These are phyloP conservation scores for Macaranga tanarius DNA, from an alignment of 441 rosid genomes.

Conservation along the genomic window DNA sequence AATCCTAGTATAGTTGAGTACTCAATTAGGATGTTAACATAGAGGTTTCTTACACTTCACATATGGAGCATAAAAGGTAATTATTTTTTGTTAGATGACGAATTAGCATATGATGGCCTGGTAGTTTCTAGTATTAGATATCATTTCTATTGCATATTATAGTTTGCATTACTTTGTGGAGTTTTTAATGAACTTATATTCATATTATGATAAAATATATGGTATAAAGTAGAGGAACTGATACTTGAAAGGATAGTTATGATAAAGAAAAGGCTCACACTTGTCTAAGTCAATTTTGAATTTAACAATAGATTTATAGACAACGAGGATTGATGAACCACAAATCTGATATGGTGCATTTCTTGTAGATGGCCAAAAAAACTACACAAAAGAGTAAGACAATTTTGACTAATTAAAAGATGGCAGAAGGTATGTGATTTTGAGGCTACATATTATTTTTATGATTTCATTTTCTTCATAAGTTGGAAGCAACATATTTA, in stretches of 20 bases:
- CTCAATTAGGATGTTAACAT: background rate
- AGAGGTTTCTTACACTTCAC: background rate
- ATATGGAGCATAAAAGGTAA: background rate
- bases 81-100: background rate
- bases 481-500: constrained; percentile 18
- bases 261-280: background rate
- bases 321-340: constrained; percentile 12
- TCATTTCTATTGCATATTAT: background rate
- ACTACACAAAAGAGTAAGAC: constrained; percentile 88
- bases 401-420: constrained; percentile 85
- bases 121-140: background rate
- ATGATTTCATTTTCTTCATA: constrained; percentile 9
- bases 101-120: background rate
- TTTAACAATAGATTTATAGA: constrained; percentile 8
- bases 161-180: background rate
- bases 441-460: constrained; percentile 8
- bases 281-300: background rate
- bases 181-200: constrained; percentile 1
- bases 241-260: constrained; percentile 7
- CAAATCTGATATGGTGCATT: constrained; percentile 16
- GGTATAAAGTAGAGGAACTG: background rate
- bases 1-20: background rate
- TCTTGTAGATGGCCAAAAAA: constrained; percentile 77
- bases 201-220: constrained; percentile 1
- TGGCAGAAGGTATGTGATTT: constrained; percentile 82